Percentiles rank a stretch among this genome's conserved stretches.
Conservation (phyloP, 2,329 filamentous ascomycete species). For the Colletotrichum sp. region DNA sequence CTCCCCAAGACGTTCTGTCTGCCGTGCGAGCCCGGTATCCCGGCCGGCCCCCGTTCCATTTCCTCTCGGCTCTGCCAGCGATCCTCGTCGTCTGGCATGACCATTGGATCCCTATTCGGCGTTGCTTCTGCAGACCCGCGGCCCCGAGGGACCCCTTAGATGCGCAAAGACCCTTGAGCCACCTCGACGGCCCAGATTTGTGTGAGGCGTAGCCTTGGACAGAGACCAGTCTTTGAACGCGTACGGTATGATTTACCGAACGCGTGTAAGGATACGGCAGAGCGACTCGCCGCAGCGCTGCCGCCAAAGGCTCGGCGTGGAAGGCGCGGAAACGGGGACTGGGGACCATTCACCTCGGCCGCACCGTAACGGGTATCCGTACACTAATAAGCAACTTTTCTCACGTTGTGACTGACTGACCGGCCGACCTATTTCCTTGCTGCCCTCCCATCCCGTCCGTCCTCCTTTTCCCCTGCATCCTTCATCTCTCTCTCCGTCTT, state of each 20-base stretch:
- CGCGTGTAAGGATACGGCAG: neutral
- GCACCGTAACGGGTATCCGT: neutral
- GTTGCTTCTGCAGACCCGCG: neutral
- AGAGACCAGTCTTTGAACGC: neutral
- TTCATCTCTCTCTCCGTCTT: neutral
- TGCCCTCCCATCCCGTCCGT: neutral
- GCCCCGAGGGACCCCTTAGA: neutral
- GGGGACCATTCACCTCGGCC: slow-evolving; percentile 2
- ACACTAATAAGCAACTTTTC: slow-evolving; percentile 2
- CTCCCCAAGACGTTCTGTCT: neutral
- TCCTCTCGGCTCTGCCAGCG: neutral
- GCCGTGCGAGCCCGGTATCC: slow-evolving; percentile 11
- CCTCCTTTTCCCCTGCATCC: neutral
- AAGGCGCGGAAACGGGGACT: neutral
- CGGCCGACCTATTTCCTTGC: slow-evolving; percentile 6
- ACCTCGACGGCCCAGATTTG: neutral
- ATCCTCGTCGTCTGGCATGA: neutral
- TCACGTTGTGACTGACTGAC: neutral
- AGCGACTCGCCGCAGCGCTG: neutral
- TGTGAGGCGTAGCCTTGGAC: neutral
- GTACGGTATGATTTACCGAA: neutral
- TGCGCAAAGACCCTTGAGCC: neutral
- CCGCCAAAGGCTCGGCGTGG: neutral
- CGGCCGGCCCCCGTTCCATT: neutral
- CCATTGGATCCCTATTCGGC: neutral